Base-by-base conservation (phyloP, 768 basidiomycete species). In the Lentinula sp. region DNA sequence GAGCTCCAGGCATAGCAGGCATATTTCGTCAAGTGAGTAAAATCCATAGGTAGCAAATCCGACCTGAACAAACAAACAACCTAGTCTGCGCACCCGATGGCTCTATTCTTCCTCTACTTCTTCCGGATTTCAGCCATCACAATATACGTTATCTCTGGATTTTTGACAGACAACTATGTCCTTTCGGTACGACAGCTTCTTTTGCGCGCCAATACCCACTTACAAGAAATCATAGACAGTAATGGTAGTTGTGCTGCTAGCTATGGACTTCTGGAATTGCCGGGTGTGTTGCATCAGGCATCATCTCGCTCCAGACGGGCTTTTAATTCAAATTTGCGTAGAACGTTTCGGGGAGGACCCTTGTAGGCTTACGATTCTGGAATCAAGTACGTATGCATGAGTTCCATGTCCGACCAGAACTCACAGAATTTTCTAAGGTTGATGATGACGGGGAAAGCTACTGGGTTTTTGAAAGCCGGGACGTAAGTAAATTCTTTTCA, bases 211-310 rank as follows among this genome's bases (percentile, higher is more conserved):
- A 16, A 8, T 46, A 11, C 10, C 18, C 9, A 48, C 48, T 50
- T 31, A 50, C 5, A 18, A 9, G 35, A 34, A 35, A 3, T n/a
- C 4, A 32, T 67, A 88, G 86, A 96, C 95, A 28, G 95, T 99
- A 3, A 73, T 84, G 8, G 96, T 98, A 0, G 97, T 98, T 21
- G 87, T 98, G 1, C 78, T 99, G 15, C 84, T 99, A 28, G 91
- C 95, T 0, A 89, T 96, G 84, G 97, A 99, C 75, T 99, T 99
- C 73, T 99, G 96, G 97, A 98, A 96, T 67, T 94, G 93, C 65
- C 79, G 95, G 71, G 93, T 52, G 50, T 13, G 59, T 59, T 40
- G 21, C 37, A 2, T 18, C 3, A 46, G 62, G 84, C 62, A 32
- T 51, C n/a, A 7, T 43, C 10, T 15, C 40, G 8, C 37, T 39